Base-by-base conservation (phyloP, 1,284 basidiomycete genomes). In the Boletus semigastroideus region DNA sequence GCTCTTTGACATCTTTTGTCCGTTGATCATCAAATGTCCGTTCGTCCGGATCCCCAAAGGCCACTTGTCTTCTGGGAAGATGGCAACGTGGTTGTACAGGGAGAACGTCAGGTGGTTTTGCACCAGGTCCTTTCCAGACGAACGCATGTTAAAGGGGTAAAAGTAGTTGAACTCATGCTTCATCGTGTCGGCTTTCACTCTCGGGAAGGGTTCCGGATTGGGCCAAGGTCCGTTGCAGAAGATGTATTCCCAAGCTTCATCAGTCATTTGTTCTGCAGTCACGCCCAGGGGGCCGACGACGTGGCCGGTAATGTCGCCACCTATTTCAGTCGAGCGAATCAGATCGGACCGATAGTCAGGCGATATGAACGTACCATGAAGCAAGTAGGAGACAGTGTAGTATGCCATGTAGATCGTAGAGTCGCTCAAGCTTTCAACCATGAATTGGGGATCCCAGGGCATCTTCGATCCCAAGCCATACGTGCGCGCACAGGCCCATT, bases 331-430 rank as follows among this genome's bases (percentile, higher is more conserved):
- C 16, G 14, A 38, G 41, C 37, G 20, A 5, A 38, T 43, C 17
- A 52, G 41, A 42, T 36, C 9, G n/a, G 3, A 19, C 46, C 51
- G 46, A 28, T 2, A 31, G 48, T 30, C 40, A 16, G 4, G 11
- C 17, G 8, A 17, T 20, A 11, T 20, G 30, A 20, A 13, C 82
- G 27, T 60, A 89, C 92, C 83, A 63, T 98, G 94, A 54, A 98
- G 76, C 31, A 94, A 75, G 71, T 97, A 87, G 8, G 94, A 84
- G 54, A 99, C 83, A 7, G 97, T 98, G 76, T 99, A 99, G 76
- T 98, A 99, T 31, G 90, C 83, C 95, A 98, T 98, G 77, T 99
- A 99, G 71, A 99, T 90, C 27, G 97, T 99, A 13, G 96, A 98
- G 73, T 99, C 97, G 60, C 91, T 95, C 67, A 99, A 74, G 64